phyloP scores from a whole-genome alignment of 2,329 filamentous ascomycete species.

The Thelonectria rubi region DNA sequence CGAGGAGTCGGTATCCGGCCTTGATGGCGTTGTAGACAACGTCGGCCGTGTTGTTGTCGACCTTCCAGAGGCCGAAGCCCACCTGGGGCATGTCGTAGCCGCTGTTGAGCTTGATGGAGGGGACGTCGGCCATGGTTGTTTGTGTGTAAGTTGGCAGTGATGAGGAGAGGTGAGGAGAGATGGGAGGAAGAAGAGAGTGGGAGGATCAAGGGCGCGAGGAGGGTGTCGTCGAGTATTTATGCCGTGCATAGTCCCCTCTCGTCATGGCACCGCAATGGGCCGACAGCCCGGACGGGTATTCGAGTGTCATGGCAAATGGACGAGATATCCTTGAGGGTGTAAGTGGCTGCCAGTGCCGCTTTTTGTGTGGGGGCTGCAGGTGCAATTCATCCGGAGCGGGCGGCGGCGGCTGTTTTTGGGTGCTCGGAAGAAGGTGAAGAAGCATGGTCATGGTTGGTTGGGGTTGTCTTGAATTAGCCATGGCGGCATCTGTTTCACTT shows the following conservation, averaged over 20 bases:
- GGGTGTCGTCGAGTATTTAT: conserved; percentile 28
- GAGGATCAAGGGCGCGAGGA: conserved; percentile 3
- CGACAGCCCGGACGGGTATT: conserved; percentile 8
- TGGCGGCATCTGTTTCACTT: no score
- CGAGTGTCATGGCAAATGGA: conserved; percentile 17
- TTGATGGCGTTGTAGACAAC: conserved; percentile 80
- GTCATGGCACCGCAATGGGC: conserved; percentile 26
- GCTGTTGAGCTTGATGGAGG: conserved; percentile 69
- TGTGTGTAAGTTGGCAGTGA: conserved; percentile 21
- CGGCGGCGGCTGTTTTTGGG: conserved; percentile 27
- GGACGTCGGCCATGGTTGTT: conserved; percentile 49
- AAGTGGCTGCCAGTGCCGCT: conserved; percentile 28
- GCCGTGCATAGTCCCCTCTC: conserved; percentile 21
- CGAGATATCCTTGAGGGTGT: conserved; percentile 5
- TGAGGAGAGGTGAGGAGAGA: conserved; percentile 14
- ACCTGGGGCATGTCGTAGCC: conserved; percentile 78
- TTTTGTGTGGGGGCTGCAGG: conserved; percentile 24
- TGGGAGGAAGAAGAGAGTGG: conserved; percentile 12
- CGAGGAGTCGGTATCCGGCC: conserved; percentile 67
- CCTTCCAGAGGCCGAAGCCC: conserved; percentile 86
- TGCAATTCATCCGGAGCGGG: conserved; percentile 41
- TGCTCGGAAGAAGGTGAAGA: not conserved
- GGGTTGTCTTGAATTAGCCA: no score
- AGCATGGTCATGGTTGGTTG: not conserved
- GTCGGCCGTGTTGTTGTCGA: conserved; percentile 77